These are phyloP conservation scores for Wickerhamomyces sp. DNA, from an alignment of 1,139 yeast species.

Conservation along the genomic window DNA sequence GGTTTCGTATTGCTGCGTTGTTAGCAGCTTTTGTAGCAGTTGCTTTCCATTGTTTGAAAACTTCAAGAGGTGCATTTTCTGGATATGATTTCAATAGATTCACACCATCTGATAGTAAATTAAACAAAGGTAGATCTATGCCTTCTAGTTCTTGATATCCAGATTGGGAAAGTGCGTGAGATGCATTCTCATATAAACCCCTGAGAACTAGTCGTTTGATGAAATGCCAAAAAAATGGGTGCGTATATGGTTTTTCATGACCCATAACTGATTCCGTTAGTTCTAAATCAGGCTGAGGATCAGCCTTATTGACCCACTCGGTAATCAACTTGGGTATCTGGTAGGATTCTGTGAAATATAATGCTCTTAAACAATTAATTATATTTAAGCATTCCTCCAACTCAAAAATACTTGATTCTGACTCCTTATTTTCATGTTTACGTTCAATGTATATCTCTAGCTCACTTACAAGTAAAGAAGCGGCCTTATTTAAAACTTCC, in stretches of 20 bases:
- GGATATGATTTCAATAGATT: slow-evolving; percentile 32
- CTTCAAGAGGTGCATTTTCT: slow-evolving; percentile 22
- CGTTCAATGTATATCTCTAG: slow-evolving; percentile 30
- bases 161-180: slow-evolving; percentile 38
- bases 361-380: slow-evolving; percentile 53
- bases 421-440: slow-evolving; percentile 14
- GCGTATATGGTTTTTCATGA: slow-evolving; percentile 42
- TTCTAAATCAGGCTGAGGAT: slow-evolving; percentile 51
- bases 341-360: slow-evolving; percentile 43
- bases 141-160: slow-evolving; percentile 35
- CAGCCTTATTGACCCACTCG: slow-evolving; percentile 66
- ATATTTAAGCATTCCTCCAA: slow-evolving; percentile 47
- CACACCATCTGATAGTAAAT: slow-evolving; percentile 46
- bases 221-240: slow-evolving; percentile 62
- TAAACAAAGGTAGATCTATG: slow-evolving; percentile 29
- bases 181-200: slow-evolving; percentile 58
- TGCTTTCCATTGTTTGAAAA: slow-evolving; percentile 34
- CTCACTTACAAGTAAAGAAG: slow-evolving; percentile 30
- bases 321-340: slow-evolving; percentile 38
- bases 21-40: slow-evolving; percentile 23
- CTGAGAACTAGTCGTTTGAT: slow-evolving; percentile 54
- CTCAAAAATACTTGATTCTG: slow-evolving; percentile 30
- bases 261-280: slow-evolving; percentile 41
- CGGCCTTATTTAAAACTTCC: slow-evolving; percentile 30
- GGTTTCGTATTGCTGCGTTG: slow-evolving; percentile 18